Base-by-base conservation (phyloP, 1,284 basidiomycete genomes). In the Ceratobasidium sp. region DNA sequence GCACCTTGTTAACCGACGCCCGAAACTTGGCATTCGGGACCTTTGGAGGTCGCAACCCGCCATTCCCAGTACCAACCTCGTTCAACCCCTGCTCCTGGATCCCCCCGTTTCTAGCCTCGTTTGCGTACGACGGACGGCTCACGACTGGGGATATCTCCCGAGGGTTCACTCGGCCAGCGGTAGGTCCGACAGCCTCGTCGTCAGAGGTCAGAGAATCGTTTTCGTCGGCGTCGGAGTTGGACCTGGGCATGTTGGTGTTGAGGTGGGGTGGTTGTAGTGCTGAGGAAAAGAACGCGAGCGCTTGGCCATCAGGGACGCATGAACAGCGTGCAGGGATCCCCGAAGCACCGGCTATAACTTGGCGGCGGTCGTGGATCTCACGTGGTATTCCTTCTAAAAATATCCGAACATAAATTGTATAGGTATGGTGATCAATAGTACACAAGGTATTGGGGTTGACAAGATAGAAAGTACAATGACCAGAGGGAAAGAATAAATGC, bases 221-320 rank as follows among this genome's bases (percentile, higher is more conserved):
- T 48, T 75, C 73, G 33, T 75, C 73, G 48, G 73, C 73, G 50
- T 75, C 73, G 66, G 73, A 75, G 73, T 75, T 75, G 35, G 73
- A 75, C 73, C 65, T 75, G 73, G 73, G 73, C 73, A 75, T 75
- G n/a, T 50, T 66, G 44, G 16, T n/a, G 18, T 14, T n/a, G 23
- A 6, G 35, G 7, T 4, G 50, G n/a, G 46, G 46, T 38, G n/a
- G 59, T 54, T 44, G 27, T 74, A 16, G 59, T 30, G 59, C 35
- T 6, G 71, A 16, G 23, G 65, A 23, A 50, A 52, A 44, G 38
- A 64, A 38, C 14, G 4, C 23, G 38, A 23, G 60, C 60, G 60
- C 60, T 18, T 50, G 60, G 60, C 38, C 38, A 44, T 64, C 60
- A 64, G 60, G 60, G 60, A 33, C 38, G 20, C 18, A 20, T 23